Percentiles rank a stretch among this genome's conserved stretches.
Conservation (phyloP, 2,329 filamentous ascomycete species). For the Podosphaera fusca region DNA sequence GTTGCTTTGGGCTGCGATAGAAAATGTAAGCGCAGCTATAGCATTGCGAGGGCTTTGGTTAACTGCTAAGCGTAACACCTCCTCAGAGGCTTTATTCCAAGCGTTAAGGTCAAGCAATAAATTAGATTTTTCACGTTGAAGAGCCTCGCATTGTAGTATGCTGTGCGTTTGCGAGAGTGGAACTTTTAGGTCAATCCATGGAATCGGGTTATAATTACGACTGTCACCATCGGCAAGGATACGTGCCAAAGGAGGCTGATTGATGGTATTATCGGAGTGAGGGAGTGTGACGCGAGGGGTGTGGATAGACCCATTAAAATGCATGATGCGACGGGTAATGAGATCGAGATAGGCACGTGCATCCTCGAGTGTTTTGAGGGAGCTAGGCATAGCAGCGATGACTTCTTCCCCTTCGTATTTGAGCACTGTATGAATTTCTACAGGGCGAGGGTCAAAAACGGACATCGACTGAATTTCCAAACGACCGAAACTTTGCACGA, state of each 20-base stretch:
- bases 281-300: neutral
- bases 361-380: constrained; percentile 5
- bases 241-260: neutral
- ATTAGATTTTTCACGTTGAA: constrained; percentile 4
- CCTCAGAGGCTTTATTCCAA: constrained; percentile 5
- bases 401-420: constrained; percentile 6
- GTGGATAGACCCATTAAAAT: constrained; percentile 6
- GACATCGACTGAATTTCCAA: constrained; percentile 39
- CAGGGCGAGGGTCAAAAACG: constrained; percentile 13
- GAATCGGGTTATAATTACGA: constrained; percentile 3
- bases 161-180: constrained; percentile 2
- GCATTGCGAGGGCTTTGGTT: constrained; percentile 3
- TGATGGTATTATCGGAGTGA: neutral
- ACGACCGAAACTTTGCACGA: constrained; percentile 36
- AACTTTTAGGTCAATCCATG: constrained; percentile 6
- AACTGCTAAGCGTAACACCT: constrained; percentile 2
- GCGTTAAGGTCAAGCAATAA: constrained; percentile 4
- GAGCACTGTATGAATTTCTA: constrained; percentile 4
- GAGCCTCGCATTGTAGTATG: constrained; percentile 1
- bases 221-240: neutral
- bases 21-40: constrained; percentile 6
- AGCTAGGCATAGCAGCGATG: constrained; percentile 6
- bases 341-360: constrained; percentile 9
- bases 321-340: constrained; percentile 8
- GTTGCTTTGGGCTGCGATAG: constrained; percentile 3